Percentiles rank a stretch among this genome's conserved stretches.
Evolutionary conservation across 805 yeast genomes (phyloP).

Genomic region (Saturnispora besseyi): DNA sequence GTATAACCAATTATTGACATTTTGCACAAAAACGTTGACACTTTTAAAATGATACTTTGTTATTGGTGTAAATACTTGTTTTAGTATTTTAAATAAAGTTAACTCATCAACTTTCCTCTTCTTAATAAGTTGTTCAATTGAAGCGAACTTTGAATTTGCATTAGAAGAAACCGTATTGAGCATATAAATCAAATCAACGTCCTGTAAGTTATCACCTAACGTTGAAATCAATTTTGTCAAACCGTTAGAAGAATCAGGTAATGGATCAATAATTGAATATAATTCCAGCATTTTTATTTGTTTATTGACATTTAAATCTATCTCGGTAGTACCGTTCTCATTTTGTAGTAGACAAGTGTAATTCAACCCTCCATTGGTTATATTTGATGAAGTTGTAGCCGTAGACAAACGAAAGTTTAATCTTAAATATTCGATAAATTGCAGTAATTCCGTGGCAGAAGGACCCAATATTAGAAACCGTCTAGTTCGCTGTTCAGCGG

Average conservation of each 20-base stretch:
- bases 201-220: background rate
- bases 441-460: background rate
- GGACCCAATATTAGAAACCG: background rate
- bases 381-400: background rate
- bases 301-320: background rate
- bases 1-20: conserved; percentile 14
- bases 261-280: conserved; percentile 4
- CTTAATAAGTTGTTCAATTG: background rate
- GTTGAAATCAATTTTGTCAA: background rate
- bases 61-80: background rate
- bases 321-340: background rate
- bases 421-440: conserved; percentile 1
- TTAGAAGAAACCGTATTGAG: background rate
- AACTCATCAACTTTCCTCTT: background rate
- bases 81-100: background rate
- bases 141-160: background rate
- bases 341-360: conserved; percentile 3
- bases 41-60: conserved; percentile 6
- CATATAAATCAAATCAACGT: background rate
- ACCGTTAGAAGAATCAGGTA: background rate
- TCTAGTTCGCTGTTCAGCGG: background rate
- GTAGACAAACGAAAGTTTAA: background rate
- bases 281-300: background rate
- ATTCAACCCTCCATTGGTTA: conserved; percentile 3
- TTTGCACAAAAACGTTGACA: conserved; percentile 4